Percentiles rank a stretch among this genome's conserved stretches.
These are phyloP conservation scores for Aspergillus alliaceus DNA, from an alignment of 2,329 filamentous ascomycete genomes.

Conservation along the genomic window DNA sequence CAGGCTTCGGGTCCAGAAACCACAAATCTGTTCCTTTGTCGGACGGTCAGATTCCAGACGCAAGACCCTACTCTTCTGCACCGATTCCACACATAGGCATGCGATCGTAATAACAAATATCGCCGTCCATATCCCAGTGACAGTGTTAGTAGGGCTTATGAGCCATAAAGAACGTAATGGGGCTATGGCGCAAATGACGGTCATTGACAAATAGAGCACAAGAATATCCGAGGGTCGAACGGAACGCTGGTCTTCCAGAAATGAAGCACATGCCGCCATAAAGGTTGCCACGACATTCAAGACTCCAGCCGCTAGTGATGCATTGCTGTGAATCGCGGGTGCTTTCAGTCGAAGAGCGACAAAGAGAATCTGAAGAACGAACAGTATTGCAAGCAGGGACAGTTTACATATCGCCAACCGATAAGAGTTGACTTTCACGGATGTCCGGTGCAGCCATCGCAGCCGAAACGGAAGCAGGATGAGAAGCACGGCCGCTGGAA, in stretches of 20 bases:
- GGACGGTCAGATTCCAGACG: slow-evolving; percentile 23
- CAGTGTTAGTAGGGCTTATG: neutral
- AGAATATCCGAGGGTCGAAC: slow-evolving; percentile 29
- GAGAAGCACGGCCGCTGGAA: slow-evolving; percentile 24
- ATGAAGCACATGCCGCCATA: neutral
- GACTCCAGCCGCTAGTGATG: neutral
- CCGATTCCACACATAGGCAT: neutral
- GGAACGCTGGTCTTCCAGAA: slow-evolving; percentile 26
- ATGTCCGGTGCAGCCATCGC: slow-evolving; percentile 17
- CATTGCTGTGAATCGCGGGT: neutral
- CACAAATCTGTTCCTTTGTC: slow-evolving; percentile 46
- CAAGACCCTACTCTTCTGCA: neutral
- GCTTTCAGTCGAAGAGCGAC: neutral
- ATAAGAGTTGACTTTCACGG: slow-evolving; percentile 3
- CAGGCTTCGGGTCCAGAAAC: slow-evolving; percentile 44
- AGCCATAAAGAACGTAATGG: neutral
- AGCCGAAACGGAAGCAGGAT: slow-evolving; percentile 12
- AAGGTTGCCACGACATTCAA: neutral
- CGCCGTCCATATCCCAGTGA: neutral
- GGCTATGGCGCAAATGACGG: neutral
- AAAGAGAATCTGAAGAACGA: neutral
- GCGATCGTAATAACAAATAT: neutral
- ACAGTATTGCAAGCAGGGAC: neutral
- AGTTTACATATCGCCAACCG: neutral
- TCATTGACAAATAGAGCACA: slow-evolving; percentile 39